Base-by-base conservation (phyloP, 148 eudicot genomes). In the Amaranthus hypochondriacus region DNA sequence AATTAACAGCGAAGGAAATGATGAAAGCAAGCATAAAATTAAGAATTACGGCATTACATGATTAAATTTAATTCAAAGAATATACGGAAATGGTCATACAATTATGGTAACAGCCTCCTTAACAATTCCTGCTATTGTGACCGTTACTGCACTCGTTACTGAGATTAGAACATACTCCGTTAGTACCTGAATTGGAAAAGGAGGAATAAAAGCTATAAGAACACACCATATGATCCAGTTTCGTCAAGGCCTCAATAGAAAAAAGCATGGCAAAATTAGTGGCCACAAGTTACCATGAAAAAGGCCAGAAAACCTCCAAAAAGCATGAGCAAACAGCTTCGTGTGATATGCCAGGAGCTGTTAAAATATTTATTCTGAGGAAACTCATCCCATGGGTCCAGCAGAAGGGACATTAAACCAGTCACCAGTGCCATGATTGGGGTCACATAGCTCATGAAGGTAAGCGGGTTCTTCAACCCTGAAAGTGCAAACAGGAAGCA, bases 261-360 rank as follows among this genome's bases (percentile, higher is more conserved):
- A 65, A 56, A 46, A 68, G 11, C 78, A 77, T 62, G 43, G 56
- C 49, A 13, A 47, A 59, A 48, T 50, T 60, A 51, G 53, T 68
- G 43, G 15, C 13, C 57, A 57, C 21, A 57, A 66, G 8, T 75
- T 84, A 95, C 97, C 99, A 95, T 95, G 72, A 90, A 89, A 82
- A 95, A 95, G 59, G 97, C 99, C 54, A 95, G 87, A 69, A 89
- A 88, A 72, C 99, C 99, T 60, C 99, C 99, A 79, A 95, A 89
- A 78, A 95, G 88, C 99, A 95, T 88, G 75, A 95, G 88, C 75
- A 95, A 86, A 78, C 90, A 87, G 81, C 94, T 95, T 68, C 90
- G 86, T 51, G 62, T 15, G 18, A 90, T 75, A 82, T 92, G 89
- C 88, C 86, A 84, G 57, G 90, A 84, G 85, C 86, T 92, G 80